Base-by-base conservation (phyloP, 768 basidiomycete species). In the Calocera cornea region DNA sequence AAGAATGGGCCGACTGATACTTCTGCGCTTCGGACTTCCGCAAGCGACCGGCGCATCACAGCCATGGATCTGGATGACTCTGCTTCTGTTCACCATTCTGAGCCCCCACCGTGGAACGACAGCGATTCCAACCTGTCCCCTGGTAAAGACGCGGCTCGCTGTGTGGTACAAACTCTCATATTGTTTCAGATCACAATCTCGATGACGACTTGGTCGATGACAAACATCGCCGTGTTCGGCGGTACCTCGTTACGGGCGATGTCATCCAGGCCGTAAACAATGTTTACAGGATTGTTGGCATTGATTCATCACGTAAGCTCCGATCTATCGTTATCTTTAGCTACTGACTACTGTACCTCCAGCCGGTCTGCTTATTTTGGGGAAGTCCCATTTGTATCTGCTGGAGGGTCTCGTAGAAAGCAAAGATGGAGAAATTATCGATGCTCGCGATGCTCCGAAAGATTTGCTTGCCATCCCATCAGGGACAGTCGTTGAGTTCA, bases 361-460 rank as follows among this genome's bases (percentile, higher is more conserved):
- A 89, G 92, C 93, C 67, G 94, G 95, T 0, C 80, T 97, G 8
- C 80, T 97, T 29, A 94, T 97, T 64, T 83, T 94, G 17, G 95
- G 93, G 14, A 83, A 83, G 50, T 87, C 85, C 1, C 90, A 94
- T 72, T 75, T 97, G 5, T 97, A 97, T 72, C 89, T 97, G 81
- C 76, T 95, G 17, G 93, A 97, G 71, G 92, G 92, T 1, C 79
- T 97, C 14, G 87, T 94, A 3, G 89, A 94, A 75, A 87, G 86
- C 66, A 85, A 88, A n/a, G 84, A 86, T 34, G 92, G 92, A 0
- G 92, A 94, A 73, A 84, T 97, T 33, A 87, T 97, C 47, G 90
- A 94, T 71, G 92, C 89, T 1, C 83, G 83, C 64, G 90, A 95
- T 72, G 92, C 92, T 0, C 91, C 92, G 0, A 84, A 84, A 71